Percentiles rank a stretch among this genome's conserved stretches.
phyloP scores from a whole-genome alignment of 2,329 filamentous ascomycete species.

The Phaeosphaeriaceae sp. region DNA sequence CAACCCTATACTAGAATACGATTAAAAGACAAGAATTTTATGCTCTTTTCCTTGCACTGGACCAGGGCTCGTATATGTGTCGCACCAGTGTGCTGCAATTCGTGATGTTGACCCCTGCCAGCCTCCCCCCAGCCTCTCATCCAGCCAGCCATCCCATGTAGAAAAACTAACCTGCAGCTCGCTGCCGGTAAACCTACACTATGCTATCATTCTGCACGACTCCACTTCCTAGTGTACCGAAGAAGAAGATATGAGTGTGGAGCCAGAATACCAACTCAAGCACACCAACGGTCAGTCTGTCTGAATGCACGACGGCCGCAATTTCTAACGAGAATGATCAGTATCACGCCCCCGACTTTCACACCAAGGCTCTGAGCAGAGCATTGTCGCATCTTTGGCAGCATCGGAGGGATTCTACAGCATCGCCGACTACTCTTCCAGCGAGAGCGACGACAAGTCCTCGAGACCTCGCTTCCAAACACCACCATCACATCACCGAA shows the following conservation, averaged over 20 bases:
- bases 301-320: slow-evolving; percentile 5
- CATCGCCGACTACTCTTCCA: slow-evolving; percentile 50
- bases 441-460: slow-evolving; percentile 41
- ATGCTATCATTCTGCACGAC: slow-evolving; percentile 40
- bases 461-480: slow-evolving; percentile 38
- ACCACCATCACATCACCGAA: slow-evolving; percentile 42
- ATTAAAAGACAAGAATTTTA: neutral
- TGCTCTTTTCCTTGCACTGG: neutral
- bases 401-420: slow-evolving; percentile 61
- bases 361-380: slow-evolving; percentile 53
- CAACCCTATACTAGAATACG: neutral
- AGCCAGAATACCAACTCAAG: slow-evolving; percentile 48
- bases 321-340: slow-evolving; percentile 28
- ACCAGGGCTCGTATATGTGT: slow-evolving; percentile 16
- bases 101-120: slow-evolving; percentile 34
- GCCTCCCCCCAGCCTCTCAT: slow-evolving; percentile 35
- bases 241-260: slow-evolving; percentile 47
- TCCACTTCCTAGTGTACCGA: slow-evolving; percentile 34
- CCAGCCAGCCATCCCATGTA: slow-evolving; percentile 39
- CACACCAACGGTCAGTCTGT: slow-evolving; percentile 48
- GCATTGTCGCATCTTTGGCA: slow-evolving; percentile 56
- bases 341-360: slow-evolving; percentile 50
- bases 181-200: slow-evolving; percentile 10
- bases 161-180: slow-evolving; percentile 31
- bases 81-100: slow-evolving; percentile 30